phyloP scores from a whole-genome alignment of 2,329 filamentous ascomycete species.

The Fusarium anguioides region DNA sequence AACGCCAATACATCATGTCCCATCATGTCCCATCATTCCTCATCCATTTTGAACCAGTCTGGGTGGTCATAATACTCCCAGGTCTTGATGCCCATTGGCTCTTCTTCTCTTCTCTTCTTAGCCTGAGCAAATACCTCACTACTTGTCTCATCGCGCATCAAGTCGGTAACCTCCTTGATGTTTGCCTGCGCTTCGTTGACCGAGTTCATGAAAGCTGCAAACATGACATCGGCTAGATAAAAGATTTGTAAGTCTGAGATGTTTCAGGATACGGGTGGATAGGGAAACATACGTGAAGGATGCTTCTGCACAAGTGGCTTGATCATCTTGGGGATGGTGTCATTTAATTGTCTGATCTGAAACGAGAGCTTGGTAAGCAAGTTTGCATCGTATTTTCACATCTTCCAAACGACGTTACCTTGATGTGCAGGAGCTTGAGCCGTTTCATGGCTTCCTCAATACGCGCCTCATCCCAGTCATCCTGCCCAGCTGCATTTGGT shows the following conservation, averaged over 20 bases:
- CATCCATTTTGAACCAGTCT: constrained; percentile 62
- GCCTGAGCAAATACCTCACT: constrained; percentile 64
- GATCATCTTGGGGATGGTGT: constrained; percentile 54
- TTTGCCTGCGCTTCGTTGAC: constrained; percentile 61
- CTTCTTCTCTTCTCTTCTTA: constrained; percentile 63
- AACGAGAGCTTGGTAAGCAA: constrained; percentile 34
- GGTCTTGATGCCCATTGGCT: constrained; percentile 66
- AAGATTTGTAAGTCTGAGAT: constrained; percentile 21
- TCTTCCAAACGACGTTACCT: constrained; percentile 52
- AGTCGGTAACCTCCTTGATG: constrained; percentile 62
- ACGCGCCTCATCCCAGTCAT: constrained; percentile 60
- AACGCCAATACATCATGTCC: constrained; percentile 9
- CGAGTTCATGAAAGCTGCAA: constrained; percentile 60
- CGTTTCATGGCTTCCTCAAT: constrained; percentile 62
- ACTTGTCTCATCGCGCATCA: constrained; percentile 60
- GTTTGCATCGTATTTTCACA: constrained; percentile 18
- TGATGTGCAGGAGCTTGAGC: constrained; percentile 65
- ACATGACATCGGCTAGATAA: constrained; percentile 61
- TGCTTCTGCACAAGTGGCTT: constrained; percentile 63
- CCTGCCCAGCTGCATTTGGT: constrained; percentile 41
- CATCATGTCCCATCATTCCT: constrained; percentile 30
- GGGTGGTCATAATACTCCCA: constrained; percentile 71
- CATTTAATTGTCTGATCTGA: constrained; percentile 51
- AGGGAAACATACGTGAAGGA: constrained; percentile 59
- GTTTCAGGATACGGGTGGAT: constrained; percentile 32